These are phyloP conservation scores for Cicer pinnatifidum DNA, from an alignment of 306 rosid species.

Conservation along the genomic window DNA sequence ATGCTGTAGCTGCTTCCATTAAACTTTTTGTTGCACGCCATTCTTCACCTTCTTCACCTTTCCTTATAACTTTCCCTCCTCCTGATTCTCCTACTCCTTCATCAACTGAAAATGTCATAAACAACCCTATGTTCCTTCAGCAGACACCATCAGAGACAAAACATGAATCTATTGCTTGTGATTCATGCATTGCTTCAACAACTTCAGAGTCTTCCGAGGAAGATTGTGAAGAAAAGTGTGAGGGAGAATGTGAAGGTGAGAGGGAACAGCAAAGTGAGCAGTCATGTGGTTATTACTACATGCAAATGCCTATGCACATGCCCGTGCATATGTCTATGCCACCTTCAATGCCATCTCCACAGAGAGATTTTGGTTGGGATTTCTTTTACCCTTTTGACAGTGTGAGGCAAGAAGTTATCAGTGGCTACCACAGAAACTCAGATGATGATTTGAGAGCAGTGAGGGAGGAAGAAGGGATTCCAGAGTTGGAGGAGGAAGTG, in stretches of 20 bases:
- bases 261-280: conserved; percentile 51
- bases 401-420: conserved; percentile 67
- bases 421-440: conserved; percentile 59
- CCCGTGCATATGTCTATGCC: conserved; percentile 60
- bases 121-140: conserved; percentile 89
- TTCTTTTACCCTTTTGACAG: conserved; percentile 85
- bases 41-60: conserved; percentile 82
- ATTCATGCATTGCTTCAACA: conserved; percentile 59
- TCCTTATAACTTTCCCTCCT: conserved; percentile 86
- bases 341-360: conserved; percentile 73
- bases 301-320: conserved; percentile 78
- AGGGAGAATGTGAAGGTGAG: conserved; percentile 32
- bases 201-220: conserved; percentile 69
- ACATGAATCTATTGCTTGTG: conserved; percentile 67
- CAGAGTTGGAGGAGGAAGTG: conserved; percentile 88
- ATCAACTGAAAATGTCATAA: conserved; percentile 59
- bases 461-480: conserved; percentile 98
- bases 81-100: conserved; percentile 56
- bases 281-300: conserved; percentile 69
- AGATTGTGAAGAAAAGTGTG: conserved; percentile 56
- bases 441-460: conserved; percentile 86
- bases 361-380: conserved; percentile 90
- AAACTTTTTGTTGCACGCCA: conserved; percentile 86
- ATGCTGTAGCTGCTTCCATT: conserved; percentile 80
- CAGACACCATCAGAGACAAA: conserved; percentile 70